Evolutionary conservation across 495 filamentous ascomycete genomes (phyloP).

Genomic region (Talaromyces trachyspermus): DNA sequence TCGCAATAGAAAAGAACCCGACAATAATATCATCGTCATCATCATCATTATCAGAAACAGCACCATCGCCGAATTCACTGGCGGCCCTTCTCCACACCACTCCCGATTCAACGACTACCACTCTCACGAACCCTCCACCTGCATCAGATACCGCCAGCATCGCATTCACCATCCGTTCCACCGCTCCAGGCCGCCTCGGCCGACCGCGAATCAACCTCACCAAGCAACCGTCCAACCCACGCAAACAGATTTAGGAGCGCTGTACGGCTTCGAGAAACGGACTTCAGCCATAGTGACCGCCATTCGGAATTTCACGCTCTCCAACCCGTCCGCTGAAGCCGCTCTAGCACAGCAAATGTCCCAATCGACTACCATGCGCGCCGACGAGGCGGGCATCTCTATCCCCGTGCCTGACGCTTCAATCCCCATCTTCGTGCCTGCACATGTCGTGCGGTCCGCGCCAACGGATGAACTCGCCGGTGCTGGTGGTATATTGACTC

Average conservation of each 20-base stretch:
- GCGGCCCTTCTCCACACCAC: constrained; percentile 9
- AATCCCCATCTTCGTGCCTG: constrained; percentile 44
- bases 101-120: constrained; percentile 7
- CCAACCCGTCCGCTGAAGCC: constrained; percentile 31
- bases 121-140: constrained; percentile 21
- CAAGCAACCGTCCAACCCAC: constrained; percentile 67
- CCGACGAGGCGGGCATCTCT: constrained; percentile 45
- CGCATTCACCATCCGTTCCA: constrained; percentile 18
- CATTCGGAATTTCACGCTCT: constrained; percentile 55
- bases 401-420: constrained; percentile 32
- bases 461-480: constrained; percentile 37
- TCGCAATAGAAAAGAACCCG: constrained; percentile 18
- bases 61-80: constrained; percentile 18
- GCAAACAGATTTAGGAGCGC: constrained; percentile 63
- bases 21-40: no score
- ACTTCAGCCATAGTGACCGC: constrained; percentile 74
- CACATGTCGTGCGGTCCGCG: constrained; percentile 30
- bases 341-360: constrained; percentile 40
- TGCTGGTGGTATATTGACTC: constrained; percentile 46
- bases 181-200: constrained; percentile 10
- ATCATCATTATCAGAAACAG: constrained; percentile 41
- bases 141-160: constrained; percentile 25
- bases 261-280: constrained; percentile 77
- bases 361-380: constrained; percentile 36
- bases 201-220: constrained; percentile 57